phyloP scores from a whole-genome alignment of 495 filamentous ascomycete species.

The Paragyromitra xinjiangensis region DNA sequence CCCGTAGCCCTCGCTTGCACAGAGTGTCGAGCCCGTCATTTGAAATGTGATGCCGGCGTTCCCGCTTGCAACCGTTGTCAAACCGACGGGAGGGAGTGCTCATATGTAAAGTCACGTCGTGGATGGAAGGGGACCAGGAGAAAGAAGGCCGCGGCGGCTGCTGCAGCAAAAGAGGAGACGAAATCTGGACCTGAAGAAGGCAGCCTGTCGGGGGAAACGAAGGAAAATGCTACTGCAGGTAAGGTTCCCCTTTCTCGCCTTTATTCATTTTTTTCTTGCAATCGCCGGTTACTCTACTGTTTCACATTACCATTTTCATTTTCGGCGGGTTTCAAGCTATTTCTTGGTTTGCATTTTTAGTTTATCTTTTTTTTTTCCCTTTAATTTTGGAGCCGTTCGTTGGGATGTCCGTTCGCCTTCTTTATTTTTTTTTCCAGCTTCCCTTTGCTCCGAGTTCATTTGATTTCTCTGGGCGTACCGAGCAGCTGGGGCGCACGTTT shows the following conservation, averaged over 20 bases:
- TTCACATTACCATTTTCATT: slow-evolving; percentile 19
- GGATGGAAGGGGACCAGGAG: slow-evolving; percentile 61
- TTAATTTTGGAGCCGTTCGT: slow-evolving; percentile 48
- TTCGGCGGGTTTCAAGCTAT: slow-evolving; percentile 22
- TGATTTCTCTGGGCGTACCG: slow-evolving; percentile 41
- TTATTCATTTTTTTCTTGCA: slow-evolving; percentile 31
- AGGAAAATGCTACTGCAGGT: slow-evolving; percentile 38
- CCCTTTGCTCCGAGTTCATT: slow-evolving; percentile 3
- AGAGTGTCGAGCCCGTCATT: slow-evolving; percentile 66
- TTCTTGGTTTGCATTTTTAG: background rate
- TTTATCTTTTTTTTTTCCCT: slow-evolving; percentile 29
- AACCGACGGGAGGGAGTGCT: slow-evolving; percentile 61
- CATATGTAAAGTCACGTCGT: slow-evolving; percentile 64
- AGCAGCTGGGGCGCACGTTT: slow-evolving; percentile 49
- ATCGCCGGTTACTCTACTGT: slow-evolving; percentile 21
- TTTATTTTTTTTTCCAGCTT: slow-evolving; percentile 3
- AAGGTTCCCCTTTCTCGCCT: slow-evolving; percentile 30
- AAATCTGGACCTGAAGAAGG: slow-evolving; percentile 33
- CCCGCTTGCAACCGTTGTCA: slow-evolving; percentile 62
- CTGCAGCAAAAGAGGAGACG: slow-evolving; percentile 31
- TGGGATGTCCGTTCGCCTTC: slow-evolving; percentile 14
- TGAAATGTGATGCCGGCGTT: slow-evolving; percentile 66
- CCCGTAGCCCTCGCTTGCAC: slow-evolving; percentile 65
- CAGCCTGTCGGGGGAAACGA: slow-evolving; percentile 1
- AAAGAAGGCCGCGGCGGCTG: slow-evolving; percentile 58